Evolutionary conservation across 495 filamentous ascomycete species (phyloP).

Genomic region (Astrothelium macrocarpum): DNA sequence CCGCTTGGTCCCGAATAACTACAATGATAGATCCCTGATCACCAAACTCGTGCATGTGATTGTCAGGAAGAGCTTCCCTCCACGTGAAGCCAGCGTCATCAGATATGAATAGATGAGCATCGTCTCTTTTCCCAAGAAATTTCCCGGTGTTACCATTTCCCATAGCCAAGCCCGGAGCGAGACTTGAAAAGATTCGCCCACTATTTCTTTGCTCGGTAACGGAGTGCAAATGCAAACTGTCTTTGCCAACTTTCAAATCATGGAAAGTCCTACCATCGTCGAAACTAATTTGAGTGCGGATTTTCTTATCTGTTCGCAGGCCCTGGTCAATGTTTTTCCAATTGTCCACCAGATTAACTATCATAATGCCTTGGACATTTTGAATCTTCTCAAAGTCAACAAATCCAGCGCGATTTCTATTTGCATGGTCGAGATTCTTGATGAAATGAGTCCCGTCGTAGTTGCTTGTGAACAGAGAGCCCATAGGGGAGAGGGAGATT

Average conservation of each 20-base stretch:
- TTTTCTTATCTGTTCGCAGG: constrained; percentile 46
- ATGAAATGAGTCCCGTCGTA: constrained; percentile 94
- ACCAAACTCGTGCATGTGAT: constrained; percentile 92
- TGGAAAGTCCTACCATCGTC: constrained; percentile 81
- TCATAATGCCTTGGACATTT: constrained; percentile 78
- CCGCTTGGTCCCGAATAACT: constrained; percentile 57
- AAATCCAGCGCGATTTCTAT: constrained; percentile 56
- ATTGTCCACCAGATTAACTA: constrained; percentile 86
- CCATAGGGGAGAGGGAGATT: constrained; percentile 55
- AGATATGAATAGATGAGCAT: constrained; percentile 75
- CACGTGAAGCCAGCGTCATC: constrained; percentile 86
- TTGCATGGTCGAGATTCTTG: constrained; percentile 81
- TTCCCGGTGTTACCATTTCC: constrained; percentile 82
- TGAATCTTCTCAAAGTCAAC: constrained; percentile 93
- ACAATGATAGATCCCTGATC: constrained; percentile 82
- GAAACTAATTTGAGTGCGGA: constrained; percentile 77
- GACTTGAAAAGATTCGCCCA: constrained; percentile 86
- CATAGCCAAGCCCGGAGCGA: constrained; percentile 86
- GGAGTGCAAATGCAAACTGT: constrained; percentile 75
- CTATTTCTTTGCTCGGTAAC: constrained; percentile 70
- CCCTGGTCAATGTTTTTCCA: constrained; percentile 59
- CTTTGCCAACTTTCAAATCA: constrained; percentile 47
- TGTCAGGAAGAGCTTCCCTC: constrained; percentile 59
- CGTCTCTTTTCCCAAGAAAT: constrained; percentile 50
- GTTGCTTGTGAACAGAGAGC: constrained; percentile 83